Percentiles rank a stretch among this genome's conserved stretches.
phyloP scores from a whole-genome alignment of 768 basidiomycete genomes.

The Podaxis pistillaris region DNA sequence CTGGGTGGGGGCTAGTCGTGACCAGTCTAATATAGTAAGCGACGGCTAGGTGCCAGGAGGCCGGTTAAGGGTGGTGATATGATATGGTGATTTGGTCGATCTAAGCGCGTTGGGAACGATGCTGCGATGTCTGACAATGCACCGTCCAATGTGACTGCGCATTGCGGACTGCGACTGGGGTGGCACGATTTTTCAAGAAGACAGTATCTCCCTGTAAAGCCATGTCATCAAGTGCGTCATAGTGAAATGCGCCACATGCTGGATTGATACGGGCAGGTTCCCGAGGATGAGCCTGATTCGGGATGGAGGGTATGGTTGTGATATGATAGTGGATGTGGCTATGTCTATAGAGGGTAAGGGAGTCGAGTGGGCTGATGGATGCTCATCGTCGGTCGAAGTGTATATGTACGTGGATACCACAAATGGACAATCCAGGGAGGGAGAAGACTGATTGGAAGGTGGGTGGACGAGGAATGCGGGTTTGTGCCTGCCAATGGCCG shows the following conservation, averaged over 20 bases:
- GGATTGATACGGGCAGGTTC: not conserved
- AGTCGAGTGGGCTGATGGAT: constrained; percentile 6
- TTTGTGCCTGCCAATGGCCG: constrained; percentile 1
- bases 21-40: not conserved
- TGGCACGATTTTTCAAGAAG: not conserved
- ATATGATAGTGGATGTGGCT: not conserved
- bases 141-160: not conserved
- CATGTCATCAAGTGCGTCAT: constrained; percentile 1
- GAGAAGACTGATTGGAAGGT: not conserved
- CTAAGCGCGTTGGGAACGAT: not conserved
- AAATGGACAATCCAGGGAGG: not conserved
- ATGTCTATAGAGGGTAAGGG: constrained; percentile 1
- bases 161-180: not conserved
- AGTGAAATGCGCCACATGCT: not conserved
- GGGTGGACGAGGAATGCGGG: constrained; percentile 2
- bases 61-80: constrained; percentile 5
- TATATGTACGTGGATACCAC: constrained; percentile 1
- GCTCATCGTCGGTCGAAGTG: not conserved
- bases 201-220: not conserved
- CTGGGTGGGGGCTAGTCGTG: not conserved
- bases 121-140: not conserved
- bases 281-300: not conserved
- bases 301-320: too few relatives aligned
- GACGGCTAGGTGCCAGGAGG: constrained; percentile 4
- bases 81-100: not conserved